Evolutionary conservation across 163 green algal species (phyloP).

Genomic region (Trebouxia gelatinosa): DNA sequence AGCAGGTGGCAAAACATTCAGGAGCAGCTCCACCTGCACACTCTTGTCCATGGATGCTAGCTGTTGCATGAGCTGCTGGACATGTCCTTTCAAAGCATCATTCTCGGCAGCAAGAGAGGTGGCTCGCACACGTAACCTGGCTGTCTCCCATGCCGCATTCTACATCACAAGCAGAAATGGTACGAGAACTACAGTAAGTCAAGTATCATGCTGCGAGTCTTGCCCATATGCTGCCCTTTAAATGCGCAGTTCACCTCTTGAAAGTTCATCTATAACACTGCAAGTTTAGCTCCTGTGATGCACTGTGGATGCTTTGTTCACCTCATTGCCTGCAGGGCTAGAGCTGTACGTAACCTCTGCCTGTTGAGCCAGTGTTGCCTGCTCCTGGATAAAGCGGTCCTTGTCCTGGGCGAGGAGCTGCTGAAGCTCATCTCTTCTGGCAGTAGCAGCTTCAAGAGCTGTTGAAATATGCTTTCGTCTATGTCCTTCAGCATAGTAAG

Average conservation of each 20-base stretch:
- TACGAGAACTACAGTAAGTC: background rate
- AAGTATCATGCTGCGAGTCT: background rate
- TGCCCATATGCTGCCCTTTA: background rate
- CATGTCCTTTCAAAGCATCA: constrained; percentile 30
- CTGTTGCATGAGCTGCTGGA: constrained; percentile 29
- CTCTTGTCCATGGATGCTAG: constrained; percentile 24
- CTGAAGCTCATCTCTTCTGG: constrained; percentile 16
- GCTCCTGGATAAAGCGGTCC: constrained; percentile 14
- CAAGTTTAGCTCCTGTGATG: background rate
- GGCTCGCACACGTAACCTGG: constrained; percentile 20
- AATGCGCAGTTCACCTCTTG: background rate
- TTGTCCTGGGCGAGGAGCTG: constrained; percentile 24
- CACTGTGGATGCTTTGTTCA: no score
- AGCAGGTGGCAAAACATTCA: no score
- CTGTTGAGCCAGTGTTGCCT: constrained; percentile 6
- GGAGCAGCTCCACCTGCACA: background rate
- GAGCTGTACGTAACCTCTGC: constrained; percentile 21
- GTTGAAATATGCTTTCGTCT: background rate
- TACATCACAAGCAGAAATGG: background rate
- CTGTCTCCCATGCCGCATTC: constrained; percentile 28
- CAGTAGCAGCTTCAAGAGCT: constrained; percentile 17
- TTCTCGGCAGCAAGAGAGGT: constrained; percentile 35
- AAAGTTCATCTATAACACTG: background rate
- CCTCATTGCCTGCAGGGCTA: background rate
- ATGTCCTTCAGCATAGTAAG: background rate